A percentile compares a stretch with the other conserved stretches of the same genome.
These are phyloP conservation scores for Fusarium tricinctum DNA, from an alignment of 2,329 filamentous ascomycete genomes.

Conservation along the genomic window DNA sequence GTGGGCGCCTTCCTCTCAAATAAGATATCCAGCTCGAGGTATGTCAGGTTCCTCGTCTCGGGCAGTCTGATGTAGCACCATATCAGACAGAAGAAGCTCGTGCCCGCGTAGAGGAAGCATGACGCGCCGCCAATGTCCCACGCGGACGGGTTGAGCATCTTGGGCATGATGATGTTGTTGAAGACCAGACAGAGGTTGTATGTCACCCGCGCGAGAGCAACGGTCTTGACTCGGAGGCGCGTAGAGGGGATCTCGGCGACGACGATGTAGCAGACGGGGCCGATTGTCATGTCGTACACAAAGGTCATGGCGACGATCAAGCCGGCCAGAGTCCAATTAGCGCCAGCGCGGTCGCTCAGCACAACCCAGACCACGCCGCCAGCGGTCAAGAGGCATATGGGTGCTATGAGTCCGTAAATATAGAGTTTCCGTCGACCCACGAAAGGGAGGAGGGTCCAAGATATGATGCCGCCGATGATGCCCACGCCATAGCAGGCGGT, in stretches of 20 bases:
- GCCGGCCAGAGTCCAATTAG: constrained; percentile 55
- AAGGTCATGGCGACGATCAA: constrained; percentile 60
- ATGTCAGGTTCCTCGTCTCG: constrained; percentile 49
- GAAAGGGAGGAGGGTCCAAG: constrained; percentile 56
- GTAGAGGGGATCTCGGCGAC: constrained; percentile 58
- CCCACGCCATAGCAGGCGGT: constrained; percentile 58
- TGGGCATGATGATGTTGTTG: constrained; percentile 49
- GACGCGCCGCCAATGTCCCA: constrained; percentile 49
- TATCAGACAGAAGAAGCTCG: constrained; percentile 39
- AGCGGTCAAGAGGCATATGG: constrained; percentile 52
- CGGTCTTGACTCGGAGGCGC: constrained; percentile 57
- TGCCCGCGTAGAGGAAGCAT: constrained; percentile 45
- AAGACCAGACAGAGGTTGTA: constrained; percentile 46
- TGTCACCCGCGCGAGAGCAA: constrained; percentile 55
- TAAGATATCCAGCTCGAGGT: constrained; percentile 49
- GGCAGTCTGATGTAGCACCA: constrained; percentile 51
- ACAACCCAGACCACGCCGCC: constrained; percentile 57
- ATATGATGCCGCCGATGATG: constrained; percentile 57
- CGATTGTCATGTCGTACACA: constrained; percentile 52
- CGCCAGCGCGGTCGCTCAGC: constrained; percentile 43
- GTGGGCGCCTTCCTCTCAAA: constrained; percentile 50
- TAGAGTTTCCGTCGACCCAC: constrained; percentile 59
- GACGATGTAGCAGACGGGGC: constrained; percentile 53
- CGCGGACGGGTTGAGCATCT: constrained; percentile 49
- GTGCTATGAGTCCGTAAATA: constrained; percentile 53